These are phyloP conservation scores for Allium cepa DNA, from an alignment of 106 monocot genomes.

Conservation along the genomic window DNA sequence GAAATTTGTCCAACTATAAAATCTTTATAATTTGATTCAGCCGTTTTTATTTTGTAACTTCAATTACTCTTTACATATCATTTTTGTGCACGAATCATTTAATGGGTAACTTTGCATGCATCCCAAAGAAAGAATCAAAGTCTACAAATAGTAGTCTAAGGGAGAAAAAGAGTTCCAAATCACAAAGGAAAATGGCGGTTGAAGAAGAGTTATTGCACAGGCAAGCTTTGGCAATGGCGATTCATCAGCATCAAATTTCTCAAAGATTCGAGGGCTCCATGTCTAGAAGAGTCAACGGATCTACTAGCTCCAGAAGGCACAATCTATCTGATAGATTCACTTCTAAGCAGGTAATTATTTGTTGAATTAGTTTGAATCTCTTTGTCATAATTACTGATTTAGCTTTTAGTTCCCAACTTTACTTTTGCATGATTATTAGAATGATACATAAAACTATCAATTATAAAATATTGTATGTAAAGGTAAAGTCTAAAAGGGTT, in stretches of 20 bases:
- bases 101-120: constrained; percentile 20
- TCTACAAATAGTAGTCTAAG: constrained; percentile 1
- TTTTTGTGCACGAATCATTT: not conserved
- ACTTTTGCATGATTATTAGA: no score
- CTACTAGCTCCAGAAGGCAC: constrained; percentile 52
- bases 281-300: constrained; percentile 52
- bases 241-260: constrained; percentile 19
- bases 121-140: constrained; percentile 9
- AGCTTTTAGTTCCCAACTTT: no score
- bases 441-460: no score
- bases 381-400: no score
- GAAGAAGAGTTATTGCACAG: constrained; percentile 19
- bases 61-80: no score
- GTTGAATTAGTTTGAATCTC: no score
- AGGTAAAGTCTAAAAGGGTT: no score
- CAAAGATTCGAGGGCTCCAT: constrained; percentile 40
- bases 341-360: constrained; percentile 29
- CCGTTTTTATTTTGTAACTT: no score
- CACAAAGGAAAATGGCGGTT: constrained; percentile 10
- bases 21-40: no score
- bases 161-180: constrained; percentile 9
- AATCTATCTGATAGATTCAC: constrained; percentile 47
- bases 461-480: no score
- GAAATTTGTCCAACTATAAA: no score
- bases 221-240: constrained; percentile 23